These are phyloP conservation scores for Coprinellus micaceus DNA, from an alignment of 768 basidiomycete species.

Conservation along the genomic window DNA sequence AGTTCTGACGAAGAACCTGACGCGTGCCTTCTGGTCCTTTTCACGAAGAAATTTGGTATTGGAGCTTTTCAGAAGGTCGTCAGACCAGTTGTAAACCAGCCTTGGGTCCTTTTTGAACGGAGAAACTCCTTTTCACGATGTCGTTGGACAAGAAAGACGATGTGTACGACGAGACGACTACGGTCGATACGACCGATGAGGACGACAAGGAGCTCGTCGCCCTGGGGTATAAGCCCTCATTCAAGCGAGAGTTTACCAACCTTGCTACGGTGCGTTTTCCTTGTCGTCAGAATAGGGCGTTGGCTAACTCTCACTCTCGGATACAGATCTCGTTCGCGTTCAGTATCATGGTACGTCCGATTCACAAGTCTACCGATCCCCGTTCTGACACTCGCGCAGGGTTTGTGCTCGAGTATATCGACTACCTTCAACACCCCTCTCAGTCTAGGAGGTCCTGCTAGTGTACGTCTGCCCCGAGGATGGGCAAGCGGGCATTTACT, in stretches of 20 bases:
- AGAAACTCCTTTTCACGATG: not conserved
- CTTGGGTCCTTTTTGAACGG: no score
- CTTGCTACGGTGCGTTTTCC: conserved; percentile 58
- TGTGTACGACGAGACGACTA: conserved; percentile 1
- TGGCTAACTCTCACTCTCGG: no score
- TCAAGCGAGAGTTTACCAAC: conserved; percentile 83
- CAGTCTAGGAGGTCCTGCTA: conserved; percentile 63
- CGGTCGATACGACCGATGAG: conserved; percentile 35
- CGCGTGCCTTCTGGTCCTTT: no score
- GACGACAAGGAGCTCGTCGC: conserved; percentile 65
- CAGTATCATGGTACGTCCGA: conserved; percentile 59
- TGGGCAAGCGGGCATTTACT: not conserved
- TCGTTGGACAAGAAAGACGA: conserved; percentile 16
- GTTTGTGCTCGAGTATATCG: conserved; percentile 71
- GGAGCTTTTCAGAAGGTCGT: no score
- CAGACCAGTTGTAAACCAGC: no score
- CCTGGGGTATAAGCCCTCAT: conserved; percentile 72
- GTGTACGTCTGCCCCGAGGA: conserved; percentile 35
- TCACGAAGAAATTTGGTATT: no score
- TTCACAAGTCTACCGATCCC: conserved; percentile 1
- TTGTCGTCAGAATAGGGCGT: no score
- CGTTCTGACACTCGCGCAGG: conserved; percentile 31
- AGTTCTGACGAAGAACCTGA: no score
- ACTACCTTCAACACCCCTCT: conserved; percentile 78
- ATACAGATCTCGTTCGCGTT: conserved; percentile 76